Base-by-base conservation (phyloP, 164 flowering plant genomes). In the Magnolia kwangsiensis region DNA sequence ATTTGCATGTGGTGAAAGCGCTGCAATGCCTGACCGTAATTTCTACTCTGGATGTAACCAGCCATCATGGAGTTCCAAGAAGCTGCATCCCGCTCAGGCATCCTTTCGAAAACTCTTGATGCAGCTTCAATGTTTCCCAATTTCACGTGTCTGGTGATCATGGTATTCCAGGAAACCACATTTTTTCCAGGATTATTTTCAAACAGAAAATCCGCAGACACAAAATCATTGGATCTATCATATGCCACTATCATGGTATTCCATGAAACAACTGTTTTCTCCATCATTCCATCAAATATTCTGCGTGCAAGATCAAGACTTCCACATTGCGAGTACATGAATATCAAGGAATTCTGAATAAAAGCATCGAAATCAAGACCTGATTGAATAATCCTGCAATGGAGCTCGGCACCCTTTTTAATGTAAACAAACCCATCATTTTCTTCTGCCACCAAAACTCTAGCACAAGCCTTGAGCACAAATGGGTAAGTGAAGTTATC, bases 41-140 rank as follows among this genome's bases (percentile, higher is more conserved):
- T 76, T 72, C 78, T 84, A 16, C 21, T 61, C 71, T 78, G 78
- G 19, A 82, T 80, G 74, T 83, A 85, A 27, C 88, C 82, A 20
- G 86, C 80, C 68, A 88, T 87, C 79, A 87, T 79, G 1, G 86
- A 76, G 66, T 85, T 88, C 88, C 91, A 88, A 19, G 89, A 85
- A 72, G 84, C 83, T 1, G 84, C 72, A 77, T 88, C 89, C 50
- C 83, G 75, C 59, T 77, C 83, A 14, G 85, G 84, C 86, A 88
- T 87, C 73, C 72, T 78, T 1, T 76, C 70, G 67, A 88, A 87
- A 50, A 83, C 81, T 29, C 24, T 81, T 70, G 77, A 75, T 8
- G 88, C 88, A 72, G 79, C 82, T 59, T 76, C 76, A 13, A 83
- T 63, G 63, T 81, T 68, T 20, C 79, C 55, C 19, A 69, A 58